Evolutionary conservation across 2,329 filamentous ascomycete species (phyloP), one percentile per base, ranked within the genome.

Genomic region (Ramularia endophylla): DNA sequence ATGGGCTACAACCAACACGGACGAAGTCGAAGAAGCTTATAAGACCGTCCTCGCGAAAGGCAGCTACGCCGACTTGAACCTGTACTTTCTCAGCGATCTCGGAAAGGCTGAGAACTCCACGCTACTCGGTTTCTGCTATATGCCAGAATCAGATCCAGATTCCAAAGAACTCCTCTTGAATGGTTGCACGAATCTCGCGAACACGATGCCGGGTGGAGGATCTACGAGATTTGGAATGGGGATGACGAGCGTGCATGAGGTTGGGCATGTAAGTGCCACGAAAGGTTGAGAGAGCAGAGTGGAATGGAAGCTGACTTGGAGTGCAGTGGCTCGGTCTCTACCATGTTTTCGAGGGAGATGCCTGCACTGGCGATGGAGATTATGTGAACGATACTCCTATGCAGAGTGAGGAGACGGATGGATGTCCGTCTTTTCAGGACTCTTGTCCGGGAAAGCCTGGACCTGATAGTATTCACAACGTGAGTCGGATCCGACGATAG

Each of bases 1-100:
- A 12, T 34, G 32, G 32, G 32, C 32, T 13, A 34, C 32, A 19
- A n/a, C 18, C 8, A 20, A 34, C 20, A 20, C 12, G 13, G 32
- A 34, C 7, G 32, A 34, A n/a, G 8, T 17, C 16, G 31, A 18
- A 34, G 8, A 18, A 17, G 31, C 17, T 8, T 34, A 34, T 17
- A 34, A 34, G 17, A 34, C 4, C 13, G 31, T 19, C 17, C 31
- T 34, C 16, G 16, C 13, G 6, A 34, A 34, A 19, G 31, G 31
- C 17, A 34, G 31, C 37, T 78, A 77, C 56, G 48, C 52, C 15
- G 67, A 68, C 0, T 63, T 77, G 18, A 77, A 78, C 56, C 61
- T 78, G 30, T 77, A 76, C 58, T 77, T 76, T 58, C 69, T 75
- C 51, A 72, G 70, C 13, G 63, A 74, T 40, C 62, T 77, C 1